phyloP scores from a whole-genome alignment of 176 grass and related monocot species.

The Coix lacrymajobi region DNA sequence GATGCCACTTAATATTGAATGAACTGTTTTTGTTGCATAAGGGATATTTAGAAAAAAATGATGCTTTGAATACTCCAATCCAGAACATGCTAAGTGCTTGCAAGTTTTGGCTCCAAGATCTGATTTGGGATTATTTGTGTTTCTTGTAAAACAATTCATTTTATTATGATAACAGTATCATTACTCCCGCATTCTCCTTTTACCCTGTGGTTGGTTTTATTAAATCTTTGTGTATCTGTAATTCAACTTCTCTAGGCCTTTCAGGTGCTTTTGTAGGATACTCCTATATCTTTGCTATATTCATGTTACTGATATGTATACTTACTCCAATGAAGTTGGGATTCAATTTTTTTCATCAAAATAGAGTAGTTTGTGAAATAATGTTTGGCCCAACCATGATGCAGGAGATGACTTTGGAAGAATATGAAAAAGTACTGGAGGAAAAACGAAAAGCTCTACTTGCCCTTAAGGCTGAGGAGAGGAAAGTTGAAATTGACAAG shows the following conservation, averaged over 20 bases:
- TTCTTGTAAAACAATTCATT: background rate
- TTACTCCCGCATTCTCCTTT: background rate
- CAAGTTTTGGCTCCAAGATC: background rate
- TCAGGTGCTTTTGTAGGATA: background rate
- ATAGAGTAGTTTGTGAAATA: background rate
- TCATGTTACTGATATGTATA: background rate
- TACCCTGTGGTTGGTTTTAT: background rate
- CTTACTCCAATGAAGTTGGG: background rate
- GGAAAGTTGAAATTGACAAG: slow-evolving; percentile 80
- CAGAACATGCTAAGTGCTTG: background rate
- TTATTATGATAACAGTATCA: background rate
- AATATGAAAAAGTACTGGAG: slow-evolving; percentile 79
- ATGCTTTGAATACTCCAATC: background rate
- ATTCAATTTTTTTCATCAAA: background rate
- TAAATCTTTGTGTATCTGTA: background rate
- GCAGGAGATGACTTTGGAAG: slow-evolving; percentile 91
- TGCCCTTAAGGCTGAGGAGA: slow-evolving; percentile 56
- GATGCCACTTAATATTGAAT: background rate
- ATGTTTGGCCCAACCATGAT: background rate
- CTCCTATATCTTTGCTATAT: background rate
- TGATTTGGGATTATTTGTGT: background rate
- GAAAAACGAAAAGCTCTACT: slow-evolving; percentile 65
- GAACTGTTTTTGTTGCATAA: background rate
- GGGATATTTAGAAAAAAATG: background rate
- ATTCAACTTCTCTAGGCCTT: background rate